A percentile compares a stretch with the other conserved stretches of the same genome.
Evolutionary conservation across 2,329 filamentous ascomycete species (phyloP).

Genomic region (Calonectria ilicicola): DNA sequence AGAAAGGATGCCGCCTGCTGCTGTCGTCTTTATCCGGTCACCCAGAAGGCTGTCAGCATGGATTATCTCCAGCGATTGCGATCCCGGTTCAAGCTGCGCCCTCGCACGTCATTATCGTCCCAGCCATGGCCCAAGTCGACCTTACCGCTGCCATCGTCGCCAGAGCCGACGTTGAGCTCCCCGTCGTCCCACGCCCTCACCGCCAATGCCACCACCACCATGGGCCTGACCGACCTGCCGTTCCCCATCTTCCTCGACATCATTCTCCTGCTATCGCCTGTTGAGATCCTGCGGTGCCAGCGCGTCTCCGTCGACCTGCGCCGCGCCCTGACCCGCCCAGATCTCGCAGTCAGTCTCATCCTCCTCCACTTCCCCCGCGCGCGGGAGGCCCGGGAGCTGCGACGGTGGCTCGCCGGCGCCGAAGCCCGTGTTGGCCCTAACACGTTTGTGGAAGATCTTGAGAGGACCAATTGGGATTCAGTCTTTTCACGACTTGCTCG

Average conservation of each 20-base stretch:
- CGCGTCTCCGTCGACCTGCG: constrained; percentile 63
- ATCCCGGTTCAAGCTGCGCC: constrained; percentile 11
- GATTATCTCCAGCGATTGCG: constrained; percentile 12
- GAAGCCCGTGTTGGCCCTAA: background rate
- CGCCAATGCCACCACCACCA: constrained; percentile 20
- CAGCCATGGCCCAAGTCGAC: background rate
- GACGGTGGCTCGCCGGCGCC: constrained; percentile 24
- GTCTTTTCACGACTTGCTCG: constrained; percentile 63
- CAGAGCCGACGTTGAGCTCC: background rate
- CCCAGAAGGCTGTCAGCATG: constrained; percentile 14
- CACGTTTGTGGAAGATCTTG: constrained; percentile 20
- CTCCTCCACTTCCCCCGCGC: constrained; percentile 64
- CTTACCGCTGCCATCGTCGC: background rate
- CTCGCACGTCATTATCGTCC: constrained; percentile 2
- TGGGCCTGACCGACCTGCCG: constrained; percentile 59
- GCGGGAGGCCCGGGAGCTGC: constrained; percentile 61
- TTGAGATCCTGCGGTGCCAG: constrained; percentile 63
- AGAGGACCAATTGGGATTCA: constrained; percentile 51
- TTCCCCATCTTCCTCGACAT: constrained; percentile 70
- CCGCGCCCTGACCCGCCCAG: constrained; percentile 60
- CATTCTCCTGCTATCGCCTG: constrained; percentile 59
- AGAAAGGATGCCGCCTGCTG: background rate
- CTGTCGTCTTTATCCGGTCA: background rate
- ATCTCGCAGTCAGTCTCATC: constrained; percentile 60
- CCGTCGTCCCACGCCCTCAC: constrained; percentile 36